Base-by-base conservation (phyloP, 2,329 filamentous ascomycete species). In the Cadophora gregata region DNA sequence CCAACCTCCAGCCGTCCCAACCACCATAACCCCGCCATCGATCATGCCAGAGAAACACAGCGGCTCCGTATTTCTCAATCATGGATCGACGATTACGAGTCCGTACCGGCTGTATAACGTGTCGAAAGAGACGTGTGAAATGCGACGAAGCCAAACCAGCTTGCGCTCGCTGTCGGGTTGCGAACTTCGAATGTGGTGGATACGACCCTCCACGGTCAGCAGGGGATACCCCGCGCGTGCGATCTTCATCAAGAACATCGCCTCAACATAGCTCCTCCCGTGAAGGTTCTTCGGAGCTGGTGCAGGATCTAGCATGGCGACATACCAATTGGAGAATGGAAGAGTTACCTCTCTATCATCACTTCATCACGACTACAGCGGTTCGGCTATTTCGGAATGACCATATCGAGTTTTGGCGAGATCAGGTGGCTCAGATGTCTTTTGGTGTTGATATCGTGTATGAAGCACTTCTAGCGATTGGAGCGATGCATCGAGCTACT, bases 371-470 rank as follows among this genome's bases (percentile, higher is more conserved):
- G 10, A 67, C 64, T n/a, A 73, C 70, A 3, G 71, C 62, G 0
- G 38, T 64, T 1, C 24, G 67, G 4, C 58, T 73, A 19, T 73
- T 73, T 29, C 51, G 71, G 33, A 25, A 38, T 19, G 71, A 73
- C 45, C 71, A 73, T 59, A 45, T 72, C 7, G 55, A 21, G 0
- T 73, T 73, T 27, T 73, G 71, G 70, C 63, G 71, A 16, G 71
- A 73, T 53, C 64, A 73, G 24, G 71, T 72, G 25, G 71, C 69
- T 31, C 71, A 72, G 36, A 72, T 71, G 64, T 71, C 69, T 7
- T 67, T 51, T 62, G 71, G 65, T 19, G 31, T 70, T 7, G 70
- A 73, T 24, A 47, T 70, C 27, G 71, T 73, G 16, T 70, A 73
- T 47, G 67, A 73, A 53, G 70, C 69, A 27, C 59, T 73, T 12